A percentile compares a stretch with the other conserved stretches of the same genome.
Conservation (phyloP, 2,329 filamentous ascomycete species). For the Alternaria ventricosa region DNA sequence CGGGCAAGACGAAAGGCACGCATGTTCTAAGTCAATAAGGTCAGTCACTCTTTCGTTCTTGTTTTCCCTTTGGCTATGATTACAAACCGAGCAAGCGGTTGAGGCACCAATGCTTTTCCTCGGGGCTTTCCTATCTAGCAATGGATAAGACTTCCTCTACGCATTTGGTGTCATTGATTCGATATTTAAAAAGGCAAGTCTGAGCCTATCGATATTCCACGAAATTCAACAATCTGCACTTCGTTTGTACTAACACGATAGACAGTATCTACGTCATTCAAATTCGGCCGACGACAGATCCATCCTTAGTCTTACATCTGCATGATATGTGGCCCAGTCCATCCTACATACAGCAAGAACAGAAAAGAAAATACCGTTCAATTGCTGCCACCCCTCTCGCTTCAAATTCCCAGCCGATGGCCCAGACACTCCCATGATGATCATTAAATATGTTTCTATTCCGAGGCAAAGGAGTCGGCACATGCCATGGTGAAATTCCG, state of each 20-base stretch:
- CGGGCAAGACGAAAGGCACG: slow-evolving; percentile 57
- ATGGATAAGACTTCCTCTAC: slow-evolving; percentile 1
- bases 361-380: background rate
- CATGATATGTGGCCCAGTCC: background rate
- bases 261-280: background rate
- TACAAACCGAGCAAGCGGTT: slow-evolving; percentile 33
- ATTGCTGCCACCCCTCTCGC: background rate
- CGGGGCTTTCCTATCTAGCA: slow-evolving; percentile 8
- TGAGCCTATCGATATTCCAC: slow-evolving; percentile 25
- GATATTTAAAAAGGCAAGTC: slow-evolving; percentile 43
- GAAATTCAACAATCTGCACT: background rate
- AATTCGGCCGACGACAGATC: background rate
- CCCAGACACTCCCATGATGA: no score
- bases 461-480: no score
- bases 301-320: background rate
- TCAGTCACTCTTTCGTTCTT: slow-evolving; percentile 20
- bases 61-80: slow-evolving; percentile 34
- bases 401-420: no score
- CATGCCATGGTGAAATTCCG: no score
- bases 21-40: slow-evolving; percentile 47
- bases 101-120: slow-evolving; percentile 34
- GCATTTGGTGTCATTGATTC: slow-evolving; percentile 33
- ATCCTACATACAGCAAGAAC: background rate
- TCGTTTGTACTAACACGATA: background rate
- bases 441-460: no score